Evolutionary conservation across 108 stramenopile species (phyloP).

Genomic region (Pseudonitzschia multiseries): DNA sequence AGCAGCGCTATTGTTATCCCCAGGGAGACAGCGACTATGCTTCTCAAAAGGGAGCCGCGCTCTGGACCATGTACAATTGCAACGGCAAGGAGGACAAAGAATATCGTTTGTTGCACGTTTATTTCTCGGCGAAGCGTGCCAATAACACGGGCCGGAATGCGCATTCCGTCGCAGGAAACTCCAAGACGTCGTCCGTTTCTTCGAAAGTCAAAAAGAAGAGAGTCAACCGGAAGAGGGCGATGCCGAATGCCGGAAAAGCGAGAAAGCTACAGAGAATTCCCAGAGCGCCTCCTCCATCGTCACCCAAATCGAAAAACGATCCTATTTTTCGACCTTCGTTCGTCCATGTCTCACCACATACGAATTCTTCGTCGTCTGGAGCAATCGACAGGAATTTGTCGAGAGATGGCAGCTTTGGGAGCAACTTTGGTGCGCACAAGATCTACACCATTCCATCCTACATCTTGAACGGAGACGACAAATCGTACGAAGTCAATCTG

Average conservation of each 20-base stretch:
- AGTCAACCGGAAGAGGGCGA: slow-evolving; percentile 2
- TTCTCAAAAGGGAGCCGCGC: slow-evolving; percentile 60
- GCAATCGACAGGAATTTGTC: neutral
- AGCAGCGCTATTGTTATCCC: slow-evolving; percentile 85
- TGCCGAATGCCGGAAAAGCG: neutral
- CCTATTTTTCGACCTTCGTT: neutral
- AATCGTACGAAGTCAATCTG: neutral
- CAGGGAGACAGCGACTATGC: slow-evolving; percentile 60
- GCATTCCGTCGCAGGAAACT: neutral
- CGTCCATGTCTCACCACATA: slow-evolving; percentile 19
- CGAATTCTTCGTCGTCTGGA: slow-evolving; percentile 14
- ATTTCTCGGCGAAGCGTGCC: slow-evolving; percentile 73
- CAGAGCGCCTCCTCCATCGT: slow-evolving; percentile 10
- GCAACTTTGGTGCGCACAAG: slow-evolving; percentile 2
- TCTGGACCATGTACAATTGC: slow-evolving; percentile 60
- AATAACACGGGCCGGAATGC: neutral
- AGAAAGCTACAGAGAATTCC: neutral
- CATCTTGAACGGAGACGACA: slow-evolving; percentile 13
- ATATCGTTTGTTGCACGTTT: slow-evolving; percentile 75
- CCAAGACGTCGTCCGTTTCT: neutral
- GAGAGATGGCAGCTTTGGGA: slow-evolving; percentile 3
- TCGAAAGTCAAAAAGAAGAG: neutral
- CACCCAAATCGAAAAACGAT: neutral
- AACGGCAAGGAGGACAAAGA: slow-evolving; percentile 60
- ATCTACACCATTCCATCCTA: slow-evolving; percentile 30